phyloP scores from a whole-genome alignment of 139 green algal genomes.

The Gonium pectorale region DNA sequence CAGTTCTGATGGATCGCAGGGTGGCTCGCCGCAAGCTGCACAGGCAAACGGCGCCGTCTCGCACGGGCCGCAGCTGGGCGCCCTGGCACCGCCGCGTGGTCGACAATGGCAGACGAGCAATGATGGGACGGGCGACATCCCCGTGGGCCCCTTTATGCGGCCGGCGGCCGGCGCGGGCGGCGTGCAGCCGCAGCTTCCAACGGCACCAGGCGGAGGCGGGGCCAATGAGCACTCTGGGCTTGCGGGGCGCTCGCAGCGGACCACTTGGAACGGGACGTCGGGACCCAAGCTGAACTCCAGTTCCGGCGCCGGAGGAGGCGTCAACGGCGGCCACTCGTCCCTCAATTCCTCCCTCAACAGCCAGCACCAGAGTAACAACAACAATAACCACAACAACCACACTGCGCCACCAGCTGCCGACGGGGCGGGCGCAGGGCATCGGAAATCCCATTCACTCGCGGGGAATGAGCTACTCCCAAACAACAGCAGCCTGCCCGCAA shows the following conservation, averaged over 20 bases:
- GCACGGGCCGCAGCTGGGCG: not conserved
- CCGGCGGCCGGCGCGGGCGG: too few relatives aligned
- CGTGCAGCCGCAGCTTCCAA: too few relatives aligned
- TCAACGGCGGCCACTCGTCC: not conserved
- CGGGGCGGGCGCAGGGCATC: not conserved
- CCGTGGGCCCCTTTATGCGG: too few relatives aligned
- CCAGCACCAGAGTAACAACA: too few relatives aligned
- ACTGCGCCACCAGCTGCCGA: not conserved
- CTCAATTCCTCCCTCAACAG: not conserved
- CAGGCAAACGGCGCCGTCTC: not conserved
- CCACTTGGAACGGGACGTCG: conserved; percentile 21
- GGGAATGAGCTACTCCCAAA: conserved; percentile 1
- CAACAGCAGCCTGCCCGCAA: not conserved
- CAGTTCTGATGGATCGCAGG: not conserved
- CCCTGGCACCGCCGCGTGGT: not conserved
- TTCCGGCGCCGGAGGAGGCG: not conserved
- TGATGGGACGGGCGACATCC: too few relatives aligned
- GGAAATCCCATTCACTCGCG: conserved; percentile 11
- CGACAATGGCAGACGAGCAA: too few relatives aligned
- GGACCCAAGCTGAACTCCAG: not conserved
- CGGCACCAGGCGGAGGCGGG: too few relatives aligned
- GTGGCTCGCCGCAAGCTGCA: not conserved
- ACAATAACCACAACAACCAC: too few relatives aligned
- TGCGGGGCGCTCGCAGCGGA: too few relatives aligned
- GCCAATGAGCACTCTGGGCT: too few relatives aligned